Percentiles rank a stretch among this genome's conserved stretches.
These are phyloP conservation scores for Aurantiochytrium sp. DNA, from an alignment of 108 stramenopile genomes.

Conservation along the genomic window DNA sequence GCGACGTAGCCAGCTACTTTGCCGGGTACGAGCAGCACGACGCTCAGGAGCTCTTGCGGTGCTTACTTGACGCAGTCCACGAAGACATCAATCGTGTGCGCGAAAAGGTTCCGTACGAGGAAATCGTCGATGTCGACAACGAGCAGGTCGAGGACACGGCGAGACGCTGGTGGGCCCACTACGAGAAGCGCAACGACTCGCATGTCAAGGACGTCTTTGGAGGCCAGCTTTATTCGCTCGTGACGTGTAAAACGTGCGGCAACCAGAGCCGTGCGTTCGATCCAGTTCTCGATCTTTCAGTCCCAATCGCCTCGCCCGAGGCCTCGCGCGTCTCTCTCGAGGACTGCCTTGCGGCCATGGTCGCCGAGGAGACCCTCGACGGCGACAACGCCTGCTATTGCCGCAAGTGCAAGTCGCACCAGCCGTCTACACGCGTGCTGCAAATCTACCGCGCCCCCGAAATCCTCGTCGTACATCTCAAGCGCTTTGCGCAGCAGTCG, in stretches of 20 bases:
- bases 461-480: slow-evolving; percentile 40
- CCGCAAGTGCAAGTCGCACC: slow-evolving; percentile 19
- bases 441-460: neutral
- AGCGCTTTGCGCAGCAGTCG: slow-evolving; percentile 34
- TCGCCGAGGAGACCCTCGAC: slow-evolving; percentile 20
- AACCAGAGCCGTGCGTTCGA: slow-evolving; percentile 43
- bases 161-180: slow-evolving; percentile 78
- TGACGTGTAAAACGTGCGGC: slow-evolving; percentile 46
- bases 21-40: slow-evolving; percentile 98
- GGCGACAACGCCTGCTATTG: slow-evolving; percentile 19
- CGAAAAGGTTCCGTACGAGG: slow-evolving; percentile 83
- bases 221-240: slow-evolving; percentile 51
- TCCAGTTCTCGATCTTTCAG: slow-evolving; percentile 48
- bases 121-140: slow-evolving; percentile 72
- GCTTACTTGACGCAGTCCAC: slow-evolving; percentile 90
- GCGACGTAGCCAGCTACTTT: slow-evolving; percentile 82
- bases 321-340: neutral
- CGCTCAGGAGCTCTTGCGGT: slow-evolving; percentile 90
- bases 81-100: slow-evolving; percentile 93
- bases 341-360: slow-evolving; percentile 33
- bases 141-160: slow-evolving; percentile 76
- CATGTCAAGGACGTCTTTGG: slow-evolving; percentile 47
- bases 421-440: neutral
- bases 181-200: slow-evolving; percentile 35
- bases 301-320: slow-evolving; percentile 36